phyloP scores from a whole-genome alignment of 305 asterid genomes.

The Nicotiana rustica region DNA sequence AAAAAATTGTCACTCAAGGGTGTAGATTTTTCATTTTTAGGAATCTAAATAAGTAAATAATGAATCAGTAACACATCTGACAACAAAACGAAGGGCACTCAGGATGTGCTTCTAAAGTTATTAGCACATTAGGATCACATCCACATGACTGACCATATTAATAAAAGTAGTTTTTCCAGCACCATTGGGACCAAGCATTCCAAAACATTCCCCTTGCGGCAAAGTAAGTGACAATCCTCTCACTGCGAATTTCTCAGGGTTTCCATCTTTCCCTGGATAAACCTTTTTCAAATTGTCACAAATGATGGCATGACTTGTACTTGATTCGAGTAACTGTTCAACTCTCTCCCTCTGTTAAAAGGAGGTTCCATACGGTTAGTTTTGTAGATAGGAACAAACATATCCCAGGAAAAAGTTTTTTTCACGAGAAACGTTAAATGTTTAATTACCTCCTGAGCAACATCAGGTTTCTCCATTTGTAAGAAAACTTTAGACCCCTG shows the following conservation, averaged over 20 bases:
- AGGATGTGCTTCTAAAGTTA: neutral
- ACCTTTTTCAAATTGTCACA: slow-evolving; percentile 47
- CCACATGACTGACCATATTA: slow-evolving; percentile 47
- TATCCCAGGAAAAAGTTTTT: neutral
- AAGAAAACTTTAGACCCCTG: slow-evolving; percentile 75
- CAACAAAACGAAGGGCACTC: neutral
- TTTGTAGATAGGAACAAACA: neutral
- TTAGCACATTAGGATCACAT: neutral
- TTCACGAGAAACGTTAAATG: neutral
- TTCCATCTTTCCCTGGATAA: slow-evolving; percentile 56
- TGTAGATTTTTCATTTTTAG: neutral
- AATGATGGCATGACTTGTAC: slow-evolving; percentile 42
- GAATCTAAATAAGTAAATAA: neutral
- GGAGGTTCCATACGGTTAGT: slow-evolving; percentile 18
- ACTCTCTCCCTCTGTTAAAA: slow-evolving; percentile 48
- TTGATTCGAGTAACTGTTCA: slow-evolving; percentile 42
- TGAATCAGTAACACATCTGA: neutral
- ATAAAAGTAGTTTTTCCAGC: slow-evolving; percentile 58
- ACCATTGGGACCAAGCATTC: slow-evolving; percentile 61
- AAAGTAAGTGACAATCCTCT: slow-evolving; percentile 53
- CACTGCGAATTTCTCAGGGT: slow-evolving; percentile 55
- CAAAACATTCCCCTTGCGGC: slow-evolving; percentile 59
- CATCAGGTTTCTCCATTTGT: slow-evolving; percentile 82
- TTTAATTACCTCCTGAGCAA: slow-evolving; percentile 75
- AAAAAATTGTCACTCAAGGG: slow-evolving; percentile 6